Conservation (phyloP, 2,329 filamentous ascomycete genomes). For the Zelopaecilomyces penicillatus region DNA sequence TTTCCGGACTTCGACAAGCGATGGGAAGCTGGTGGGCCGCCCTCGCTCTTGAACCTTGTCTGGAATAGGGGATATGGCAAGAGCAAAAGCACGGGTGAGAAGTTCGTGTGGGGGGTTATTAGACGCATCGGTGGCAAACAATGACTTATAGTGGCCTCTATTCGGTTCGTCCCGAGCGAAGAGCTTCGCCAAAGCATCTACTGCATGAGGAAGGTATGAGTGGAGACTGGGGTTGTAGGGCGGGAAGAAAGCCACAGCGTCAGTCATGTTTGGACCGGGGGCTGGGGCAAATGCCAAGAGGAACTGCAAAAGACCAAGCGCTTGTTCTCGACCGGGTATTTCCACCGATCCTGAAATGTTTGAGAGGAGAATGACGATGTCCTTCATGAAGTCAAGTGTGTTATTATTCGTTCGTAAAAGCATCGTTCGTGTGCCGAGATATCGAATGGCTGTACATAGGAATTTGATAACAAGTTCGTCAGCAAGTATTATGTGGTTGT, state of each 20-base stretch:
- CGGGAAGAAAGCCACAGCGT: constrained; percentile 63
- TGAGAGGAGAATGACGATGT: constrained; percentile 78
- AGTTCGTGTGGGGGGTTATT: constrained; percentile 64
- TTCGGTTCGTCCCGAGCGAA: constrained; percentile 92
- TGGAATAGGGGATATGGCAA: constrained; percentile 79
- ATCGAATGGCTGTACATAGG: constrained; percentile 72
- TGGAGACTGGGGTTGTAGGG: constrained; percentile 74
- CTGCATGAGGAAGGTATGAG: constrained; percentile 78
- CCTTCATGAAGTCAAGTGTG: constrained; percentile 95
- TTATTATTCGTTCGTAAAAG: constrained; percentile 74
- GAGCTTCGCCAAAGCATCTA: constrained; percentile 86
- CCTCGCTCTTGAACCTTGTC: constrained; percentile 47
- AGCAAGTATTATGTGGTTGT: constrained; percentile 67
- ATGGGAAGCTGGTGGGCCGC: constrained; percentile 51
- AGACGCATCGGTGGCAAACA: constrained; percentile 66
- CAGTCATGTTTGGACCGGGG: constrained; percentile 53
- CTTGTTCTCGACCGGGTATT: constrained; percentile 79
- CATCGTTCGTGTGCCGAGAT: constrained; percentile 82
- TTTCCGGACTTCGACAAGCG: constrained; percentile 73
- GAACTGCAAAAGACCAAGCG: constrained; percentile 78
- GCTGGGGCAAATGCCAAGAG: constrained; percentile 81
- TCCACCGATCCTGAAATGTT: constrained; percentile 78
- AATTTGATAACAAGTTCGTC: constrained; percentile 74
- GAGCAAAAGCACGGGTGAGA: constrained; percentile 75
- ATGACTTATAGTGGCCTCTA: constrained; percentile 69